Conservation (phyloP, 768 basidiomycete genomes). For the Suillus variegatus region DNA sequence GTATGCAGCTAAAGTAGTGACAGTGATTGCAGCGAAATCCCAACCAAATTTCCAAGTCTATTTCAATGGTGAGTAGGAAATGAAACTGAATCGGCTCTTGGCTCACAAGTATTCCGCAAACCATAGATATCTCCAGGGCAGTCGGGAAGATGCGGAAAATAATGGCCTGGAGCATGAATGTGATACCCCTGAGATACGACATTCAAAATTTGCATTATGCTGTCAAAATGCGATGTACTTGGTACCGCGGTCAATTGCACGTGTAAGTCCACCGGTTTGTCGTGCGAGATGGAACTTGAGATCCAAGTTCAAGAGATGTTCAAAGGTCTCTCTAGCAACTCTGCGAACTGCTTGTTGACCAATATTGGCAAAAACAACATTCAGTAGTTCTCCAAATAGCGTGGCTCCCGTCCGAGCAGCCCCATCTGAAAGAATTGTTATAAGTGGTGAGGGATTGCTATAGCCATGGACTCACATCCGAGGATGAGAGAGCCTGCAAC, state of each 20-base stretch:
- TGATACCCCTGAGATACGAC: slow-evolving; percentile 72
- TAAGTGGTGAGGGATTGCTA: slow-evolving; percentile 3
- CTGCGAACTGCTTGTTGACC: slow-evolving; percentile 93
- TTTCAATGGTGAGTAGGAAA: slow-evolving; percentile 6
- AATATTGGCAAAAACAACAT: slow-evolving; percentile 95
- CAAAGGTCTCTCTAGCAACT: slow-evolving; percentile 94
- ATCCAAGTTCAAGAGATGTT: slow-evolving; percentile 88
- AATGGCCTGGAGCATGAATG: slow-evolving; percentile 90
- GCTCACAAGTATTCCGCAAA: slow-evolving; percentile 93
- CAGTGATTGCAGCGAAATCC: slow-evolving; percentile 93
- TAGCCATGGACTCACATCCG: slow-evolving; percentile 68
- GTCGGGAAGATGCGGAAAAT: slow-evolving; percentile 96
- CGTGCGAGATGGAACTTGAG: slow-evolving; percentile 89
- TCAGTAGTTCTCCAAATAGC: slow-evolving; percentile 87
- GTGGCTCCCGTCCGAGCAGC: slow-evolving; percentile 88
- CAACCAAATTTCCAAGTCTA: slow-evolving; percentile 98
- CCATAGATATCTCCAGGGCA: slow-evolving; percentile 93
- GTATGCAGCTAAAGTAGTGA: slow-evolving; percentile 82
- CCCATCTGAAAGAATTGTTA: slow-evolving; percentile 60
- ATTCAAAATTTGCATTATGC: neutral
- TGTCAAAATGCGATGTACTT: slow-evolving; percentile 56
- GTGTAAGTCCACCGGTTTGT: slow-evolving; percentile 93
- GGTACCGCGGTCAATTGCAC: slow-evolving; percentile 97
- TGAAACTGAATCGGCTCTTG: neutral
- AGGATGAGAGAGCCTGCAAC: slow-evolving; percentile 88